phyloP scores from a whole-genome alignment of 2,329 filamentous ascomycete genomes.

The Alternaria sp. region DNA sequence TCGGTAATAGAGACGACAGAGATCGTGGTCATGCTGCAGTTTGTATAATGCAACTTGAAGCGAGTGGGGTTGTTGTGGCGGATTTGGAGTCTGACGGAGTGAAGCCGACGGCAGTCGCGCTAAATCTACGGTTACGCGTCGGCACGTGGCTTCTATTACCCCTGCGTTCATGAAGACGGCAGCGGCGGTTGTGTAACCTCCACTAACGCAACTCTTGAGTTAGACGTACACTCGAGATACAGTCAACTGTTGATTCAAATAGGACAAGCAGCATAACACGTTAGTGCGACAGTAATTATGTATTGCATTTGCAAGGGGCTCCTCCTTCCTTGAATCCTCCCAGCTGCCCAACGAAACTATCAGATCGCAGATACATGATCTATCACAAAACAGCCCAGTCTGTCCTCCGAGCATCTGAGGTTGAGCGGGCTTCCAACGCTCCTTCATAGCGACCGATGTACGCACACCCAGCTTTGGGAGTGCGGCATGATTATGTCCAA shows the following conservation, averaged over 20 bases:
- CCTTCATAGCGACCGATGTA: not conserved
- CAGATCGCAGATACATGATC: constrained; percentile 9
- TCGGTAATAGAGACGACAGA: not conserved
- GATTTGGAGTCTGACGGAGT: not conserved
- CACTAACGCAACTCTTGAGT: not conserved
- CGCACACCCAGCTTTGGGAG: not conserved
- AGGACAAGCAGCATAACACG: not conserved
- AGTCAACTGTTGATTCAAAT: not conserved
- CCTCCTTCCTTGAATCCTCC: constrained; percentile 4
- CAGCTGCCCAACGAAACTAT: not conserved
- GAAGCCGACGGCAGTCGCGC: not conserved
- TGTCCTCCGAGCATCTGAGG: constrained; percentile 1
- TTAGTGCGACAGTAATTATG: constrained; percentile 5
- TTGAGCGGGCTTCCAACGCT: constrained; percentile 3
- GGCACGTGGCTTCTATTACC: constrained; percentile 13
- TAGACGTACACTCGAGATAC: not conserved
- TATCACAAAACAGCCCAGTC: constrained; percentile 14
- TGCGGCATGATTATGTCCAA: constrained; percentile 3
- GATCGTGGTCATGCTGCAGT: not conserved
- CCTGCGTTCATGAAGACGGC: constrained; percentile 2
- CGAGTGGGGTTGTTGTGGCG: not conserved
- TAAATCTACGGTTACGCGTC: constrained; percentile 12
- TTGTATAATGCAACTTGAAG: not conserved
- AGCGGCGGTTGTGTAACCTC: not conserved
- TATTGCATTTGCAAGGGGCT: constrained; percentile 8